phyloP scores from a whole-genome alignment of 805 yeast genomes.

The Maudiozyma pseudohumilis region DNA sequence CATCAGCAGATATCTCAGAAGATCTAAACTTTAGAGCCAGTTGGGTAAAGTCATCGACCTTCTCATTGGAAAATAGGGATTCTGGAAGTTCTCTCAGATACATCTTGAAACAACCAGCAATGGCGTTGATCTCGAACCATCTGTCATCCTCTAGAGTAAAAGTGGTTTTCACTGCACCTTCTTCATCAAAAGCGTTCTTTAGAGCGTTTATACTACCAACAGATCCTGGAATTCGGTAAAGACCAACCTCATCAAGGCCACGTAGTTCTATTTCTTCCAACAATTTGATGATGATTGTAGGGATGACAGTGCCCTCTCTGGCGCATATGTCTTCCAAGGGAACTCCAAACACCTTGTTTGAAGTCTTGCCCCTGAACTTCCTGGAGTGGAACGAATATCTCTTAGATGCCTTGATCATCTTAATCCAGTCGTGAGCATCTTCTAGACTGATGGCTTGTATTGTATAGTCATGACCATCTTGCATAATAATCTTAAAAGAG shows the following conservation, averaged over 20 bases:
- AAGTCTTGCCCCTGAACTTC: slow-evolving; percentile 32
- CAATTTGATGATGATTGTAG: slow-evolving; percentile 54
- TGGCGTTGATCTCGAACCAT: slow-evolving; percentile 74
- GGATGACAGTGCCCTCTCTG: slow-evolving; percentile 54
- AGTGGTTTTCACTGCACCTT: slow-evolving; percentile 32
- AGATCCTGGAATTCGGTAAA: slow-evolving; percentile 68
- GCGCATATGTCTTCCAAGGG: slow-evolving; percentile 70
- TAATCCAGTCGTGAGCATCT: slow-evolving; percentile 72
- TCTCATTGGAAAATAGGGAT: slow-evolving; percentile 58
- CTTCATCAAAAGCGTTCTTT: slow-evolving; percentile 45
- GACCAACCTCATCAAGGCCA: slow-evolving; percentile 84
- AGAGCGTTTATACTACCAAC: slow-evolving; percentile 46
- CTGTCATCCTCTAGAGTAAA: slow-evolving; percentile 43
- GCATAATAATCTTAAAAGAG: slow-evolving; percentile 35
- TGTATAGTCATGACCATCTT: slow-evolving; percentile 43
- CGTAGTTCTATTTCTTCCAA: slow-evolving; percentile 72
- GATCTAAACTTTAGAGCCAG: slow-evolving; percentile 21
- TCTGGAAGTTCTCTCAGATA: slow-evolving; percentile 82
- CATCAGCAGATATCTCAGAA: slow-evolving; percentile 17
- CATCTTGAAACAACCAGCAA: slow-evolving; percentile 80
- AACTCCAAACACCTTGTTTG: slow-evolving; percentile 68
- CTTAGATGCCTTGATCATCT: slow-evolving; percentile 31
- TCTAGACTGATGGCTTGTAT: slow-evolving; percentile 55
- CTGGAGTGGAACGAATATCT: slow-evolving; percentile 35
- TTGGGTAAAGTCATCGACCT: slow-evolving; percentile 47